A percentile compares a stretch with the other conserved stretches of the same genome.
phyloP scores from a whole-genome alignment of 768 basidiomycete species.

The Russula compacta region DNA sequence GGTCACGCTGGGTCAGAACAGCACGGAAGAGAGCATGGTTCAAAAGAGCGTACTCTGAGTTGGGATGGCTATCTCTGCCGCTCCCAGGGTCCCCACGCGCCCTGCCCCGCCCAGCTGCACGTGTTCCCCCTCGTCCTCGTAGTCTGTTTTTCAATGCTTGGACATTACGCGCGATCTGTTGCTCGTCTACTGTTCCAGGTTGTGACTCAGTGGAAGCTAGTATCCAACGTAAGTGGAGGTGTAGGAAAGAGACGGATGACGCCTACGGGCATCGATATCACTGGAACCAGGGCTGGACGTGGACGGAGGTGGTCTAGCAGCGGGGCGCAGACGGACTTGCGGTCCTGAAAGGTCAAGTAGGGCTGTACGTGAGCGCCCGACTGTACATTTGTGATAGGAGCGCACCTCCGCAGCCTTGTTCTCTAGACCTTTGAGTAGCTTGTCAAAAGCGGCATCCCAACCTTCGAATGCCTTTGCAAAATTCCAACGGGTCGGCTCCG shows the following conservation, averaged over 20 bases:
- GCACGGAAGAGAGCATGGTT: background rate
- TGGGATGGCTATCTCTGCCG: slow-evolving; percentile 51
- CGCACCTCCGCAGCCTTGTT: slow-evolving; percentile 61
- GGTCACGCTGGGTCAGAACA: background rate
- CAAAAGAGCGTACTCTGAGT: slow-evolving; percentile 55
- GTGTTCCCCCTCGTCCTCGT: slow-evolving; percentile 61
- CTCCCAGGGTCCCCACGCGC: slow-evolving; percentile 42
- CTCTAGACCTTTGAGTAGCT: slow-evolving; percentile 63
- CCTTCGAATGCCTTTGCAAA: slow-evolving; percentile 62
- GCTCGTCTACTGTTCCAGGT: slow-evolving; percentile 60
- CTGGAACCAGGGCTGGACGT: slow-evolving; percentile 43
- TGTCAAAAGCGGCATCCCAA: slow-evolving; percentile 79
- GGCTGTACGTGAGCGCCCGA: background rate
- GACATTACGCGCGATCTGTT: slow-evolving; percentile 88
- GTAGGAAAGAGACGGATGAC: background rate
- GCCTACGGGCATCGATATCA: slow-evolving; percentile 50
- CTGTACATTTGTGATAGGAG: slow-evolving; percentile 3
- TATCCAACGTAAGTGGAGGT: background rate
- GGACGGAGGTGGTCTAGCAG: slow-evolving; percentile 30
- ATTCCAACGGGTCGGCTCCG: slow-evolving; percentile 46
- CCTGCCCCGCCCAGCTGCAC: slow-evolving; percentile 34
- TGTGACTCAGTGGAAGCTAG: slow-evolving; percentile 41
- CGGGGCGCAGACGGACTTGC: slow-evolving; percentile 52
- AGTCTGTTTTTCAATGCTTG: slow-evolving; percentile 81
- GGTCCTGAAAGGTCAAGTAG: slow-evolving; percentile 41